Evolutionary conservation across 2,329 filamentous ascomycete genomes (phyloP).

Genomic region (Didymella arachidicola): DNA sequence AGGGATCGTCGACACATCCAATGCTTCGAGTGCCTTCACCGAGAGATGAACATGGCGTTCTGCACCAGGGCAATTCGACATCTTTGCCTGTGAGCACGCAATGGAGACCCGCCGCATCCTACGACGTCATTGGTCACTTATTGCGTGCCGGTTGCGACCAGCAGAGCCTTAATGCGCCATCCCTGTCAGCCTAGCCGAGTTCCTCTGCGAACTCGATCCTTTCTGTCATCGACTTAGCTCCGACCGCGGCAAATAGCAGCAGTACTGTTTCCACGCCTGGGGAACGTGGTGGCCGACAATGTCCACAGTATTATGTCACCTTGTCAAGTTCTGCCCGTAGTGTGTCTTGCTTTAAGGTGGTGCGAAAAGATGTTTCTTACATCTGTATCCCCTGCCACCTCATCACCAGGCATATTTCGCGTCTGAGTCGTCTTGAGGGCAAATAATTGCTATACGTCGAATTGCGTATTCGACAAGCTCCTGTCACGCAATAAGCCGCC

Average conservation of each 20-base stretch:
- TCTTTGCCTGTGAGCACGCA: constrained; percentile 46
- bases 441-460: constrained; percentile 4
- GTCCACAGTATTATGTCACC: constrained; percentile 37
- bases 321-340: constrained; percentile 22
- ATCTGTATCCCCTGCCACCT: constrained; percentile 8
- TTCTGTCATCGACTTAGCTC: constrained; percentile 26
- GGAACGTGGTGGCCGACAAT: constrained; percentile 18
- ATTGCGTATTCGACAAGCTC: constrained; percentile 10
- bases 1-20: background rate
- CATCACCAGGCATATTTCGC: constrained; percentile 11
- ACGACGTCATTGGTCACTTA: constrained; percentile 34
- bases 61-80: constrained; percentile 39
- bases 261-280: constrained; percentile 10
- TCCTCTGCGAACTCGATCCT: constrained; percentile 32
- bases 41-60: constrained; percentile 13
- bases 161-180: constrained; percentile 32
- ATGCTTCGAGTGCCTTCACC: constrained; percentile 11
- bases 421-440: constrained; percentile 6
- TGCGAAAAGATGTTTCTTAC: constrained; percentile 1
- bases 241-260: constrained; percentile 21
- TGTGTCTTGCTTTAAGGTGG: constrained; percentile 17
- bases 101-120: constrained; percentile 24
- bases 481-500: constrained; percentile 39
- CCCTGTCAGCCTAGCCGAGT: constrained; percentile 38
- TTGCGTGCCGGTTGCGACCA: constrained; percentile 24